Evolutionary conservation across 352 stramenopile species (phyloP).

Genomic region (Phytophthora tubulina): DNA sequence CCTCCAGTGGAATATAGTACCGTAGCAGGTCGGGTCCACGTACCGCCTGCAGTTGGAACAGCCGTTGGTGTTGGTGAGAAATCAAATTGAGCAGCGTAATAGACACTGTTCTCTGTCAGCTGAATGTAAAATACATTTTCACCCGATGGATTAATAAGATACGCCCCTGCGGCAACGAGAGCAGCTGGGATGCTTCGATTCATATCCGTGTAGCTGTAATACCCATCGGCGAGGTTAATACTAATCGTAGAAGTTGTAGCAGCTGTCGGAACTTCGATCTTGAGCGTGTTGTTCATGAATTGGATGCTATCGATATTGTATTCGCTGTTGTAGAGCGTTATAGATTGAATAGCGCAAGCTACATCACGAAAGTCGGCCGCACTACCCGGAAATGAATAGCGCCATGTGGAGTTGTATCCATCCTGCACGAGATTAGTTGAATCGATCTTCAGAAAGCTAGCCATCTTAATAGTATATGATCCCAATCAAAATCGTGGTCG

Average conservation of each 20-base stretch:
- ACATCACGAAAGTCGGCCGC: neutral
- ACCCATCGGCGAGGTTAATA: conserved; percentile 12
- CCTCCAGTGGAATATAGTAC: neutral
- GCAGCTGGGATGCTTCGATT: conserved; percentile 18
- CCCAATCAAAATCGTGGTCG: conserved; percentile 18
- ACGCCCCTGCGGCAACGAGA: conserved; percentile 14
- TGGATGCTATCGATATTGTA: conserved; percentile 15
- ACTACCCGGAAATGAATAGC: neutral
- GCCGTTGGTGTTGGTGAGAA: conserved; percentile 3
- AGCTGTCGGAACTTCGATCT: conserved; percentile 25
- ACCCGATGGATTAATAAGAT: conserved; percentile 9
- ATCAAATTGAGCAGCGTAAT: conserved; percentile 24
- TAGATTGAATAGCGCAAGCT: conserved; percentile 10
- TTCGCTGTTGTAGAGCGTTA: conserved; percentile 7
- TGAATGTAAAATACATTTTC: conserved; percentile 24
- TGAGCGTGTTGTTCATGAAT: conserved; percentile 7
- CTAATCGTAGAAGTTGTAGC: no score
- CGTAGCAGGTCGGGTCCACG: conserved; percentile 4
- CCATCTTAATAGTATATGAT: conserved; percentile 5
- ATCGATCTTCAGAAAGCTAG: conserved; percentile 6
- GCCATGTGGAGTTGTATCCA: neutral
- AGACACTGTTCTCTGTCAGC: conserved; percentile 13
- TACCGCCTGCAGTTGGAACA: neutral
- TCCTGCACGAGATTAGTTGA: conserved; percentile 22
- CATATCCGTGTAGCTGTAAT: conserved; percentile 14